Percentiles rank a stretch among this genome's conserved stretches.
Conservation (phyloP, 75 land plant genomes). For the Adiantum capillusveneris region DNA sequence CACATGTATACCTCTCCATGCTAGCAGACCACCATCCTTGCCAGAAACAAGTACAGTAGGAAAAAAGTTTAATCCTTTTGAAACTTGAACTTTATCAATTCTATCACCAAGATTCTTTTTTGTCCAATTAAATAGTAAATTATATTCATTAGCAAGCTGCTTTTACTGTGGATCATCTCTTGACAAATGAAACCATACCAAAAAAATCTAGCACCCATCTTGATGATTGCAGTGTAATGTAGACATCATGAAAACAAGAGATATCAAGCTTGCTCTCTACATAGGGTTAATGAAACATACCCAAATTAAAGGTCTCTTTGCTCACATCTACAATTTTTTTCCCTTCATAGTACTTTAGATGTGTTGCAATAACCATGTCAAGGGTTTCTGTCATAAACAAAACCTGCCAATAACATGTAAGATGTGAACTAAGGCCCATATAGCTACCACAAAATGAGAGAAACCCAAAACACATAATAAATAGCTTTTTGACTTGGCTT, state of each 20-base stretch:
- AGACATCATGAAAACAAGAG: too few relatives aligned
- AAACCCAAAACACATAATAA: constrained; percentile 27
- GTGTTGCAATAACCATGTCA: constrained; percentile 77
- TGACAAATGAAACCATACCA: neutral
- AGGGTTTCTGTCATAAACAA: constrained; percentile 82
- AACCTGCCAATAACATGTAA: too few relatives aligned
- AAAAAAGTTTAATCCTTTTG: constrained; percentile 74
- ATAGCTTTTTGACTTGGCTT: constrained; percentile 93
- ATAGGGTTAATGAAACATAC: too few relatives aligned
- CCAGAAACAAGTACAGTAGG: constrained; percentile 96
- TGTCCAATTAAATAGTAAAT: constrained; percentile 84
- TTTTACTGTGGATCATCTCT: constrained; percentile 68
- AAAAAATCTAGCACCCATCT: neutral
- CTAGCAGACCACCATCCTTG: constrained; percentile 99
- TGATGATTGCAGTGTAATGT: too few relatives aligned
- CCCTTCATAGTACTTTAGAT: too few relatives aligned
- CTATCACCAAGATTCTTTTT: constrained; percentile 84
- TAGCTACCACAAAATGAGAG: neutral
- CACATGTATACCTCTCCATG: constrained; percentile 99
- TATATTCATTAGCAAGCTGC: constrained; percentile 71
- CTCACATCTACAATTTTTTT: too few relatives aligned
- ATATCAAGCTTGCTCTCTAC: too few relatives aligned
- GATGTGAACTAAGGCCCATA: neutral
- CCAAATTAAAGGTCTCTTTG: too few relatives aligned
- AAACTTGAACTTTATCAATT: constrained; percentile 81